A percentile compares a stretch with the other conserved stretches of the same genome.
These are phyloP conservation scores for Gonium pectorale DNA, from an alignment of 139 green algal species.

Conservation along the genomic window DNA sequence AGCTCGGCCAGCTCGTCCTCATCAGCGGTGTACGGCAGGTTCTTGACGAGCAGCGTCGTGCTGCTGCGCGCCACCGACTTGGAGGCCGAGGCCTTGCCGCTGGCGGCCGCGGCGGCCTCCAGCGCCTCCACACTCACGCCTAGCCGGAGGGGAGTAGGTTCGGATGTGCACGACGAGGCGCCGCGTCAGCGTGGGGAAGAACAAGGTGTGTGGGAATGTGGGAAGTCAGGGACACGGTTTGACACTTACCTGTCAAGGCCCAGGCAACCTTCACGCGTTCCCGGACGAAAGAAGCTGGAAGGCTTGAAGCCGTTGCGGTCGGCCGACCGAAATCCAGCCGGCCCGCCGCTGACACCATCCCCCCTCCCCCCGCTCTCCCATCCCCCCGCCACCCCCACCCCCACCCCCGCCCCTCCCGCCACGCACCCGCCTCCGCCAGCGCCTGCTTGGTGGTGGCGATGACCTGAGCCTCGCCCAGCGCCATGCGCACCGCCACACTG, in stretches of 20 bases:
- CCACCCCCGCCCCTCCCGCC: neutral
- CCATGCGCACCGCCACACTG: conserved; percentile 75
- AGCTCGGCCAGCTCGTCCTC: conserved; percentile 78
- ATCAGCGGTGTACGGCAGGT: conserved; percentile 88
- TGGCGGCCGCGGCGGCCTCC: conserved; percentile 79
- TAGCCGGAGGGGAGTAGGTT: neutral
- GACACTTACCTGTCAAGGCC: too few species aligned
- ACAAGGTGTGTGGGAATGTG: too few species aligned
- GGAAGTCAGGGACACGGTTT: too few species aligned
- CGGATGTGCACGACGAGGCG: too few species aligned
- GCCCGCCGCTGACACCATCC: too few species aligned
- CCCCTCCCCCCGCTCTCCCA: neutral
- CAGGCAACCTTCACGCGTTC: too few species aligned
- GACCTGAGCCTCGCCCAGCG: conserved; percentile 95
- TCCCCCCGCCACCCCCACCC: neutral
- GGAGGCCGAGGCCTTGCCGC: conserved; percentile 60
- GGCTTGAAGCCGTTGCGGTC: too few species aligned
- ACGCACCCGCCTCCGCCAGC: conserved; percentile 73
- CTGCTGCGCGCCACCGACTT: conserved; percentile 71
- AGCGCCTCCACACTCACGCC: conserved; percentile 82
- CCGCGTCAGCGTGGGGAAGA: too few species aligned
- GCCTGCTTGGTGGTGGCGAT: conserved; percentile 92
- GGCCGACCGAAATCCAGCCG: too few species aligned
- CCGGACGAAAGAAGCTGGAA: too few species aligned
- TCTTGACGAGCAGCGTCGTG: conserved; percentile 93